Base-by-base conservation (phyloP, 345 rosid genomes). In the Eucalyptus erythrocorys region DNA sequence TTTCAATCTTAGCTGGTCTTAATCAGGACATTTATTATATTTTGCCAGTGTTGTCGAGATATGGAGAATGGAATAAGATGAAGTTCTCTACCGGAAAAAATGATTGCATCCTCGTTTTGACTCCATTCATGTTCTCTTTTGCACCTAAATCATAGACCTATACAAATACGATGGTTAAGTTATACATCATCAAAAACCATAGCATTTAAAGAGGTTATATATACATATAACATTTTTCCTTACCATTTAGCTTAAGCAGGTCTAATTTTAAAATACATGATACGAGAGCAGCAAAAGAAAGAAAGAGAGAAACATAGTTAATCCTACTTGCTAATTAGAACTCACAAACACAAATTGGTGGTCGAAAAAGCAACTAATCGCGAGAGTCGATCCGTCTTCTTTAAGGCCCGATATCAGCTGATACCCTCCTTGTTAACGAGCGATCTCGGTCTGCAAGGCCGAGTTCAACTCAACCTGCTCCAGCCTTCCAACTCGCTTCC, bases 401-500 rank as follows among this genome's bases (percentile, higher is more conserved):
- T 64, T 34, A n/a, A 64, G 40, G 76, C 40, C 10, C 76, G 37
- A n/a, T 17, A 59, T 59, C 66, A 27, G 1, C 15, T 59, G 90
- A 12, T 34, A 32, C 15, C 19, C 22, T 15, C 37, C 22, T 32
- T 3, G 80, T 68, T 9, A 68, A 8, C 42, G 96, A 89, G 93
- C 93, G 85, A 96, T 91, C 92, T 96, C 94, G 19, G 93, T 87
- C 89, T 91, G 94, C 92, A 96, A 87, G 86, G 90, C 71, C 87
- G 96, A 87, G 50, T 91, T 94, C 81, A 94, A 85, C 90, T 91
- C 96, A 79, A 93, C 90, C 89, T 93, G 95, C n/a, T 91, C 97
- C 97, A 30, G 89, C 93, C 87, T 95, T 95, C 97, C 97, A 95
- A 87, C 87, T 93, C 4, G 90, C 92, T 93, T 92, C 89, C 4